Evolutionary conservation across 192 early-diverging fungal genomes (phyloP).

Genomic region (Dissophora globulifera): DNA sequence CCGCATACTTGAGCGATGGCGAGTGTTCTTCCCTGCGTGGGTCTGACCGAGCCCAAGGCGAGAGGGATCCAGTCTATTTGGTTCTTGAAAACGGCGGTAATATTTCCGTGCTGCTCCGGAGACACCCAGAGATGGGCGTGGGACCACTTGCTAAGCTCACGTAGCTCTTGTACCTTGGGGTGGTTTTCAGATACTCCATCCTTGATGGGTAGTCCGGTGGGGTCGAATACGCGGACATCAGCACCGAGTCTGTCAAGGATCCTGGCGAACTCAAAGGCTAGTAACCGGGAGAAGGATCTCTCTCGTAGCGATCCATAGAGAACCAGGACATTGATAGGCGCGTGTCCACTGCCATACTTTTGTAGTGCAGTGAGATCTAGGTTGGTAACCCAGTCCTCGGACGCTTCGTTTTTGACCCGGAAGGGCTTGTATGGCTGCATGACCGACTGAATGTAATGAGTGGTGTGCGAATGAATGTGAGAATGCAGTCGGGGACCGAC

Average conservation of each 20-base stretch:
- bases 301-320: conserved; percentile 62
- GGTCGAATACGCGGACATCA: conserved; percentile 62
- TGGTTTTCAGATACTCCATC: conserved; percentile 61
- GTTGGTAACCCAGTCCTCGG: conserved; percentile 38
- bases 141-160: conserved; percentile 61
- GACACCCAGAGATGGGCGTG: conserved; percentile 64
- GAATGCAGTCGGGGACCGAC: too few relatives aligned
- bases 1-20: conserved; percentile 62
- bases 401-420: conserved; percentile 6
- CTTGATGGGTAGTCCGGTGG: conserved; percentile 60
- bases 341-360: conserved; percentile 17
- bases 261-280: conserved; percentile 62
- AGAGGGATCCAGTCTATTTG: conserved; percentile 65
- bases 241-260: conserved; percentile 61
- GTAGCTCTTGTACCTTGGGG: conserved; percentile 60
- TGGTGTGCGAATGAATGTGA: too few relatives aligned
- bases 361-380: conserved; percentile 30
- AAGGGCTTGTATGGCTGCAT: conserved; percentile 51
- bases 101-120: conserved; percentile 64
- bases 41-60: conserved; percentile 53
- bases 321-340: conserved; percentile 54
- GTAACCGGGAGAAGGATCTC: conserved; percentile 59
- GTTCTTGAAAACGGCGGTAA: conserved; percentile 66
- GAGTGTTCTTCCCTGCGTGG: conserved; percentile 55
- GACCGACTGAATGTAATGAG: too few relatives aligned